Evolutionary conservation across 2,329 filamentous ascomycete genomes (phyloP).

Genomic region (Nigrospora sphaerica): DNA sequence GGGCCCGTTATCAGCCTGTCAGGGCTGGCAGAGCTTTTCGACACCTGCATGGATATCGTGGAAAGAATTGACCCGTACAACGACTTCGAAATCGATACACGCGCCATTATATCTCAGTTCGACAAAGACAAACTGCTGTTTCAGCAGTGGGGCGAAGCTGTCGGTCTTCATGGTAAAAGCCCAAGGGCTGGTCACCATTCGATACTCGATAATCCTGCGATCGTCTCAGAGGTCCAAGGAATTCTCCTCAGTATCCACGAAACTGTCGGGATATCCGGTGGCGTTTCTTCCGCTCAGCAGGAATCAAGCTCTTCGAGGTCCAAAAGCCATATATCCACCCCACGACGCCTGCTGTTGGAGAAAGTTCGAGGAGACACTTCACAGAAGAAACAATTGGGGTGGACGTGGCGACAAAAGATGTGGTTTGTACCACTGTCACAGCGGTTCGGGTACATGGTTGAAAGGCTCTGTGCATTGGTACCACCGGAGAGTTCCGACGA

Average conservation of each 20-base stretch:
- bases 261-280: not conserved
- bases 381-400: too few species aligned
- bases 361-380: too few species aligned
- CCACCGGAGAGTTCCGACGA: too few species aligned
- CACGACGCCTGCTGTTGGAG: too few species aligned
- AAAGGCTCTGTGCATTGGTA: too few species aligned
- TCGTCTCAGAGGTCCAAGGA: not conserved
- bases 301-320: too few species aligned
- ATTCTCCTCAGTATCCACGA: not conserved
- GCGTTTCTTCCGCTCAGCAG: too few species aligned
- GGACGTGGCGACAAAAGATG: too few species aligned
- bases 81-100: not conserved
- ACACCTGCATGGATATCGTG: conserved; percentile 1
- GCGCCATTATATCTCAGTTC: conserved; percentile 1
- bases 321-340: too few species aligned
- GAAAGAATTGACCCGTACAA: conserved; percentile 2
- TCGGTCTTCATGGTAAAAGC: not conserved
- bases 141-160: not conserved
- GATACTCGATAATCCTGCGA: not conserved
- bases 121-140: not conserved
- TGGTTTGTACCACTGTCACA: too few species aligned
- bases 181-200: not conserved
- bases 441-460: too few species aligned
- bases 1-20: too few species aligned
- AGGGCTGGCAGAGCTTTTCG: conserved; percentile 1